A percentile compares a stretch with the other conserved stretches of the same genome.
Evolutionary conservation across 805 yeast species (phyloP).

Genomic region (Lachancea waltii): DNA sequence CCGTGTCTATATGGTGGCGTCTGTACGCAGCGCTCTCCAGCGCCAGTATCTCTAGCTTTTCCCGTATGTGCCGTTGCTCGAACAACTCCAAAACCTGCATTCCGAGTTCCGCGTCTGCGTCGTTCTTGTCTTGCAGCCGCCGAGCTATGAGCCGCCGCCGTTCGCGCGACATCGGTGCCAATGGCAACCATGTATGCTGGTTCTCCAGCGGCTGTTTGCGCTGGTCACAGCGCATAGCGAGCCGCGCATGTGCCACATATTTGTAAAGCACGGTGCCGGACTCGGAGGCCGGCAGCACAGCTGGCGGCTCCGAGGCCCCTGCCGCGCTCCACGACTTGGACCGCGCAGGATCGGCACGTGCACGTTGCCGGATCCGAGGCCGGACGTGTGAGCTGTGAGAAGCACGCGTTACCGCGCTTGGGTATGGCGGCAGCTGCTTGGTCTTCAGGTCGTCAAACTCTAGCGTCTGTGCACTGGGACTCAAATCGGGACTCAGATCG

Average conservation of each 20-base stretch:
- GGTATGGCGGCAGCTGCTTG: no score
- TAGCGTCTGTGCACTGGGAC: no score
- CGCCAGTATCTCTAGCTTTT: constrained; percentile 8
- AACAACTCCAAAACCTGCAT: constrained; percentile 6
- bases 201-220: constrained; percentile 7
- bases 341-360: constrained; percentile 2
- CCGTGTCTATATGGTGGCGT: no score
- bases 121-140: constrained; percentile 2
- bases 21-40: constrained; percentile 1
- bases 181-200: constrained; percentile 5
- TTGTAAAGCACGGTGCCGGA: constrained; percentile 4
- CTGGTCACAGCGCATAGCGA: constrained; percentile 9
- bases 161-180: constrained; percentile 5
- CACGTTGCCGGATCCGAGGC: neutral
- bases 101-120: neutral
- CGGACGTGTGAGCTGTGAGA: neutral
- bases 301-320: neutral
- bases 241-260: constrained; percentile 10
- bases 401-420: no score
- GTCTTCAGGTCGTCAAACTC: no score
- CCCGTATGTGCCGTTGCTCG: constrained; percentile 4
- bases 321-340: constrained; percentile 7
- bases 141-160: constrained; percentile 2
- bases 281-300: neutral
- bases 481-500: no score